Evolutionary conservation across 192 early-diverging fungal species (phyloP), one percentile per base, ranked within the genome.

Genomic region (Gamsiella multidivaricata): DNA sequence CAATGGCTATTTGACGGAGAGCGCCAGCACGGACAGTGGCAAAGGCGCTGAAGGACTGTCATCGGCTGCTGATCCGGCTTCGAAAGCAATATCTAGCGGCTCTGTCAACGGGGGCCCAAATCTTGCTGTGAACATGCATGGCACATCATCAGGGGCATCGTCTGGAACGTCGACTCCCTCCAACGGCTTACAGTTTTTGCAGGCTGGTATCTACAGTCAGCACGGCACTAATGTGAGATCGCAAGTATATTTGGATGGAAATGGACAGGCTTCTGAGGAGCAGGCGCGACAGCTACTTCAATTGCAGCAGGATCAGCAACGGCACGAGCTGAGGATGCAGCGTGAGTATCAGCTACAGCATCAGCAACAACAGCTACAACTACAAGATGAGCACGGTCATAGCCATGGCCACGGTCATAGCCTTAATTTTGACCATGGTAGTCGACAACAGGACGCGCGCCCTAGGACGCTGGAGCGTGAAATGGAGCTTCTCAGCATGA

Each of bases 401-500:
- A 1, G 25, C 0, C 50, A 54, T 32, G 15, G 18, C 26, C 62
- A 54, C 12, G 22, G 28, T 10, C 53, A 55, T 14, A 47, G 33
- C 20, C 63, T 32, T 49, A 52, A 32, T 50, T 42, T 43, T 23
- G 42, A 42, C n/a, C 33, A 56, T 41, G 18, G 36, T 20, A 36
- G 49, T 23, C 34, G 50, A 18, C 41, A 22, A 17, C 42, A 54
- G n/a, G 69, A 54, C 39, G 52, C 25, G 52, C 58, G 59, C 11
- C 69, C 69, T 22, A 22, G 69, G 36, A 61, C 69, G 1, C 28
- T 70, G 25, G 69, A 70, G 25, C 36, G 59, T 4, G 69, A 70
- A 23, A 70, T 70, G 69, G 69, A 70, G 33, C 42, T 70, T 15
- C 59, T 70, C 4, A 70, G 69, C n/a, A 70, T 70, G 69, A 70